Percentiles rank a stretch among this genome's conserved stretches.
Conservation (phyloP, 192 early-diverging fungal genomes). For the Cladochytrium replicatum region DNA sequence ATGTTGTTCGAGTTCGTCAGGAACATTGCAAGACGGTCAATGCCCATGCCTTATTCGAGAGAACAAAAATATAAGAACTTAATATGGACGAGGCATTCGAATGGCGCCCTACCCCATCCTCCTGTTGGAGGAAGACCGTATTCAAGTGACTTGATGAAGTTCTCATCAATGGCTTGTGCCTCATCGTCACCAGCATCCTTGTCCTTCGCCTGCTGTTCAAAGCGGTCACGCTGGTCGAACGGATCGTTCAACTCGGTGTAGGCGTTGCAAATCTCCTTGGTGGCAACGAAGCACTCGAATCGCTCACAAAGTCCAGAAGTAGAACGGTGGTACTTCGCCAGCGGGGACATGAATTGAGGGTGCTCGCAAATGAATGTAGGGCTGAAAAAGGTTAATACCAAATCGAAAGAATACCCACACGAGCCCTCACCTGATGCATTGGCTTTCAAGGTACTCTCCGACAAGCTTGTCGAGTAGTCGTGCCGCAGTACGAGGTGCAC, state of each 20-base stretch:
- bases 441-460: constrained; percentile 38
- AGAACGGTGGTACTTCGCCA: constrained; percentile 93
- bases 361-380: constrained; percentile 96
- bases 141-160: constrained; percentile 92
- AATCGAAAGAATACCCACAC: constrained; percentile 77
- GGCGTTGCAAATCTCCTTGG: constrained; percentile 98
- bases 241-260: constrained; percentile 99
- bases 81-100: constrained; percentile 1
- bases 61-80: not conserved
- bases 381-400: constrained; percentile 60
- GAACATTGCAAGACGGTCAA: constrained; percentile 98
- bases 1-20: constrained; percentile 97
- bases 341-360: constrained; percentile 97
- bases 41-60: constrained; percentile 86
- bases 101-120: constrained; percentile 38
- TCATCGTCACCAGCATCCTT: constrained; percentile 99
- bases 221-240: constrained; percentile 95
- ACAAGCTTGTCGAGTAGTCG: constrained; percentile 88
- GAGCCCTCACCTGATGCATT: constrained; percentile 53
- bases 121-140: constrained; percentile 94
- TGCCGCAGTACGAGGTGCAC: constrained; percentile 82
- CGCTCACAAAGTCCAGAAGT: constrained; percentile 89
- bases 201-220: constrained; percentile 93
- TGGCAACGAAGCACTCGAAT: constrained; percentile 97
- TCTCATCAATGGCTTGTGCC: constrained; percentile 96